Base-by-base conservation (phyloP, 2,329 filamentous ascomycete species). In the Sclerotinia minor region DNA sequence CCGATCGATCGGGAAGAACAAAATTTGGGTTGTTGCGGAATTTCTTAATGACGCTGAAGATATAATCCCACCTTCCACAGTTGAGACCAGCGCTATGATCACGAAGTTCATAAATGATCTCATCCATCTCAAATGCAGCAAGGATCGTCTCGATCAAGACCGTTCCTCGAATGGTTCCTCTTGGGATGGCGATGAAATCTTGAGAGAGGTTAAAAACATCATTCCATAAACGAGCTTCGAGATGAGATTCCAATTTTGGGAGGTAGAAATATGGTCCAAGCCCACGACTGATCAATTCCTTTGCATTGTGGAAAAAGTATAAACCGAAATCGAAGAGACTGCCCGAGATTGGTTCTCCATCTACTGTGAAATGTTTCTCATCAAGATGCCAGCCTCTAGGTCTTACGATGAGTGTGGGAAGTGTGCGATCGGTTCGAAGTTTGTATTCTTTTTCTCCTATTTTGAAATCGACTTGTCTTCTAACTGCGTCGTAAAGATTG, bases 41-140 rank as follows among this genome's bases (percentile, higher is more conserved):
- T 81, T 96, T 97, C 87, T 99, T 99, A 85, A 99, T 98, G 78
- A 94, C 92, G 79, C 91, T 95, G 86, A 99, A 99, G 82, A 99
- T 98, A 85, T 99, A 99, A 79, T 99, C 95, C 95, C 95, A 99
- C 74, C 95, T 91, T 72, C 95, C 95, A 81, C 95, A 98, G 88
- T 99, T 99, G 77, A 99, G 87, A 59, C 95, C 95, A 8, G 94
- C 91, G 79, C 90, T 94, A 84, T 99, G 95, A 78, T 98, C 94
- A 70, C 95, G 91, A 73, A 99, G 89, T 83, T 98, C 95, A 81
- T 97, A 99, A 82, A 99, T 98, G 81, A 99, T 98, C 88, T 99
- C 95, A 76, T 99, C 95, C 95, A 99, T 99, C 85, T 99, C 95
- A 77, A 99, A 99, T 21, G 94, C 95, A 53, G 95, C 95, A 54